Evolutionary conservation across 2,329 filamentous ascomycete genomes (phyloP).

Genomic region (Hypoxylon sp.): DNA sequence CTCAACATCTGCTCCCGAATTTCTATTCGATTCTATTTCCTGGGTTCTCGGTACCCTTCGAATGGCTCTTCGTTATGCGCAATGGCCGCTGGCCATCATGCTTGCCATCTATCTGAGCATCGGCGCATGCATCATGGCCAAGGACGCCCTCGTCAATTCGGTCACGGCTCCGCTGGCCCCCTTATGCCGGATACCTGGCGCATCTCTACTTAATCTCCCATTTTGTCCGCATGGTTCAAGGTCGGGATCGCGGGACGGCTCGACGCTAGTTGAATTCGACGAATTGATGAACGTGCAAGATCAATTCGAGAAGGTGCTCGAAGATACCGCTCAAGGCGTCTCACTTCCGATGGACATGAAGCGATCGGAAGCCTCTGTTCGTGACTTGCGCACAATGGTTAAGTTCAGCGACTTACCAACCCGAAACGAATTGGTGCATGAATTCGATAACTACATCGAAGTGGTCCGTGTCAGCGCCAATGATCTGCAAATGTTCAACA

Average conservation of each 20-base stretch:
- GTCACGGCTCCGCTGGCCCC: slow-evolving; percentile 74
- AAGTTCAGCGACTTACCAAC: slow-evolving; percentile 75
- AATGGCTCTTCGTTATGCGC: slow-evolving; percentile 71
- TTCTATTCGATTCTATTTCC: slow-evolving; percentile 55
- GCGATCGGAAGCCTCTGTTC: slow-evolving; percentile 77
- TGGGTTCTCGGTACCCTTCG: slow-evolving; percentile 69
- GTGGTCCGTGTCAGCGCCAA: slow-evolving; percentile 73
- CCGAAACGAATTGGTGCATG: slow-evolving; percentile 77
- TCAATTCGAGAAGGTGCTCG: slow-evolving; percentile 81
- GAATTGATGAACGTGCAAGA: slow-evolving; percentile 79
- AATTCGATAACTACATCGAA: slow-evolving; percentile 82
- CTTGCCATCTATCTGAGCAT: slow-evolving; percentile 72
- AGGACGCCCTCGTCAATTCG: slow-evolving; percentile 72
- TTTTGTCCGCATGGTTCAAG: slow-evolving; percentile 65
- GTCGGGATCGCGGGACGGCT: slow-evolving; percentile 40
- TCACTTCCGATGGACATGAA: slow-evolving; percentile 84
- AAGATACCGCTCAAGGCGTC: slow-evolving; percentile 73
- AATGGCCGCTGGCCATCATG: slow-evolving; percentile 72
- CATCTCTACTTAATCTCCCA: slow-evolving; percentile 69
- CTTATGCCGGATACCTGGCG: slow-evolving; percentile 76
- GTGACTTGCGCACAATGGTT: slow-evolving; percentile 80
- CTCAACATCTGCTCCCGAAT: slow-evolving; percentile 54
- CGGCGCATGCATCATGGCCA: slow-evolving; percentile 68
- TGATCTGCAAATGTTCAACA: slow-evolving; percentile 81
- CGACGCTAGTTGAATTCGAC: slow-evolving; percentile 72